Base-by-base conservation (phyloP, 2,329 filamentous ascomycete genomes). In the Sclerotinia minor region DNA sequence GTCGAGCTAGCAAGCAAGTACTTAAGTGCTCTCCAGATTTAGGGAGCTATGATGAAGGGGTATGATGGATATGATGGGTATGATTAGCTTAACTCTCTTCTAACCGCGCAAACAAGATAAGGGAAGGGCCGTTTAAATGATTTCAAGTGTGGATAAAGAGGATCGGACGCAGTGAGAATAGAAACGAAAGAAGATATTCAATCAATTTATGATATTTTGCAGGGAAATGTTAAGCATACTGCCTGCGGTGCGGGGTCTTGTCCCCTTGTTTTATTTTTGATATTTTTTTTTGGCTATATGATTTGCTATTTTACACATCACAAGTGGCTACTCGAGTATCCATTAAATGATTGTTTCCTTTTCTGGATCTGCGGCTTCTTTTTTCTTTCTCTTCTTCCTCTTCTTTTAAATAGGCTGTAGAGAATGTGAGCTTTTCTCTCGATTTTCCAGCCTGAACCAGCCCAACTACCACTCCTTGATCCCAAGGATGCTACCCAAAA, bases 31-130 rank as follows among this genome's bases (percentile, higher is more conserved):
- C 45, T 61, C 58, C 44, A 29, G 58, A 61, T 61, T 61, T 50
- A 45, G 38, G 59, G 45, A 63, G 59, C 59, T 63, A 54, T 64
- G 61, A 64, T 54, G 55, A 65, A 47, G 65, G 65, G 64, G 55
- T 61, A 60, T 44, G 54, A 66, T 53, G 55, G 38, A 4, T 41
- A 38, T 38, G 35, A 38, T 38, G 7, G 35, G n/a, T 38, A 45
- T 32, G 54, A 17, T 58, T 65, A 41, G 64, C n/a, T 49, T 21
- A 65, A 41, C 52, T 65, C n/a, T 59, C 29, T 19, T 64, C 52
- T 53, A 67, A 32, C 64, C 55, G 55, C 64, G 15, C 45, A 38
- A 44, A 24, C 49, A n/a, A 67, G 47, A 67, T 67, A 61, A 47
- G 26, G 35, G 26, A 15, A 35, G 49, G 32, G 47, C 47, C 26